Evolutionary conservation across 2,329 filamentous ascomycete genomes (phyloP).

Genomic region (Rhynchosporium agropyri): DNA sequence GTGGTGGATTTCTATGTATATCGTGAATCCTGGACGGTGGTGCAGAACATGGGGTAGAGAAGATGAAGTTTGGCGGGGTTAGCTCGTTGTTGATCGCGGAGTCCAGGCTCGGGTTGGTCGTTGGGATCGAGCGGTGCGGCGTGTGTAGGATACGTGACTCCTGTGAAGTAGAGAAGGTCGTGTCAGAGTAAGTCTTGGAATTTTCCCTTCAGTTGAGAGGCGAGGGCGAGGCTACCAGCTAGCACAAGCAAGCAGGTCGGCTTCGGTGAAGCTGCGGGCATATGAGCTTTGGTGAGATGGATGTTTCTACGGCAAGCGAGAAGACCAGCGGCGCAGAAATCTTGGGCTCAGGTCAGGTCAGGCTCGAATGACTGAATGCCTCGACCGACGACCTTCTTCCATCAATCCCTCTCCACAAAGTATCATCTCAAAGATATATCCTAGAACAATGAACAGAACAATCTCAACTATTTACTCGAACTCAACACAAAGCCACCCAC

Average conservation of each 20-base stretch:
- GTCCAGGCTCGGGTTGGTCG: too few relatives aligned
- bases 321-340: not conserved
- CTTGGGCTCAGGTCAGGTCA: conserved; percentile 1
- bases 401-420: conserved; percentile 15
- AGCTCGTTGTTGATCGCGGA: not conserved
- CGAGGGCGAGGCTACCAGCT: conserved; percentile 13
- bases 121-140: too few relatives aligned
- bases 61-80: not conserved
- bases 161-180: not conserved
- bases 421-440: conserved; percentile 23
- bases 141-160: not conserved
- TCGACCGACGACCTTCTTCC: conserved; percentile 7
- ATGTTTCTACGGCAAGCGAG: conserved; percentile 2
- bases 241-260: not conserved
- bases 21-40: conserved; percentile 6
- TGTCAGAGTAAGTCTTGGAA: not conserved
- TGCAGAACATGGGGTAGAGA: conserved; percentile 6
- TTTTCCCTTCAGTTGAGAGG: conserved; percentile 1
- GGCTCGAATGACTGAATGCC: conserved; percentile 11
- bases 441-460: conserved; percentile 39
- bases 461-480: conserved; percentile 28
- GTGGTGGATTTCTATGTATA: conserved; percentile 28
- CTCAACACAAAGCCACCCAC: conserved; percentile 25
- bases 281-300: not conserved
- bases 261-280: conserved; percentile 7